These are phyloP conservation scores for Rhynchosporium secalis DNA, from an alignment of 2,329 filamentous ascomycete genomes.

Conservation along the genomic window DNA sequence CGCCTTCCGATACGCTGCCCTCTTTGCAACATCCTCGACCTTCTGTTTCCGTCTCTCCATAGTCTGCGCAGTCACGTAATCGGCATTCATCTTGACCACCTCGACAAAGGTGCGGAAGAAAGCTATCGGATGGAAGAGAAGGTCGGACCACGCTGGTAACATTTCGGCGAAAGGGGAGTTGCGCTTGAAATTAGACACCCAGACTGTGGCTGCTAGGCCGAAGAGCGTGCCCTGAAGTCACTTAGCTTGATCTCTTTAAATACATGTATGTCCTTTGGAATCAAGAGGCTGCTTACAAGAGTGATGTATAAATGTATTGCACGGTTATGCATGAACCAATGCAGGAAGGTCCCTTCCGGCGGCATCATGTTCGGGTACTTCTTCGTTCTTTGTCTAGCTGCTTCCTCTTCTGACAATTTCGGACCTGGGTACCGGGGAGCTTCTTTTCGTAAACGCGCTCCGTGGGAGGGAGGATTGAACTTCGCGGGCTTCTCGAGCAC, in stretches of 20 bases:
- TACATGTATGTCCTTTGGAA: neutral
- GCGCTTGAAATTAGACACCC: constrained; percentile 74
- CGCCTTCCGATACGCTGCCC: constrained; percentile 79
- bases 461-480: constrained; percentile 92
- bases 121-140: constrained; percentile 67
- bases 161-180: constrained; percentile 79
- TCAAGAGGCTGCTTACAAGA: constrained; percentile 59
- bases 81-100: constrained; percentile 75
- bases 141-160: constrained; percentile 68
- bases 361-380: constrained; percentile 90
- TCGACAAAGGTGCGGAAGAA: constrained; percentile 66
- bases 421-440: constrained; percentile 71
- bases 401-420: constrained; percentile 64
- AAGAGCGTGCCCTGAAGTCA: constrained; percentile 32
- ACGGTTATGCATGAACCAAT: constrained; percentile 80
- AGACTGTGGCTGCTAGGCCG: constrained; percentile 69
- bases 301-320: constrained; percentile 80
- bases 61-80: constrained; percentile 67
- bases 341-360: constrained; percentile 74
- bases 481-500: constrained; percentile 83
- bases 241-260: neutral
- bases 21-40: constrained; percentile 85
- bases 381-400: constrained; percentile 63
- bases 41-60: constrained; percentile 70
- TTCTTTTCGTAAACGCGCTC: constrained; percentile 61